Evolutionary conservation across 2,329 filamentous ascomycete genomes (phyloP), one percentile per base, ranked within the genome.

Genomic region (Colletotrichum karsti): DNA sequence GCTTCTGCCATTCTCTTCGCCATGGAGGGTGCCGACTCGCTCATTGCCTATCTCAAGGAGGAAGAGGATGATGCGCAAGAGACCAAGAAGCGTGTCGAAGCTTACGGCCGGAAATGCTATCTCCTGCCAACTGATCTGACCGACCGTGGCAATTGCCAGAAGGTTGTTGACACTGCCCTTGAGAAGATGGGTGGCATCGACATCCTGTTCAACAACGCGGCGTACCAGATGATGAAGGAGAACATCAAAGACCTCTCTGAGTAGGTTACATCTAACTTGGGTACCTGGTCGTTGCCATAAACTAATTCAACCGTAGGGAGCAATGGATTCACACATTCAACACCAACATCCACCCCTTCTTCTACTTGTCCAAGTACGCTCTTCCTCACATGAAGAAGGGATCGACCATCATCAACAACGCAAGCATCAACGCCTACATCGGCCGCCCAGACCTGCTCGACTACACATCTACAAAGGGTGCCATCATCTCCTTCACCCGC

Each of bases 241-340:
- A 88, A 92, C 71, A 95, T 95, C 77, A 82, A 84, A 46, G 91
- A 94, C 48, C 80, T 96, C 1, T 80, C 87, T 26, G 92, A 94
- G 87, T 90, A 80, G 76, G 87, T 81, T 1, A 18, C 22, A 4
- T 10, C 3, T 3, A 3, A 18, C n/a, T 24, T 10, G 2, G 44
- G 4, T 26, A 2, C 18, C 28, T 6, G 13, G 20, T 22, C 9
- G 4, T 18, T 53, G n/a, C n/a, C n/a, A n/a, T n/a, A 37, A 33
- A 22, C 26, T 67, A 30, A 37, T 50, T 26, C 44, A 20, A 39
- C 6, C 8, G 9, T 1, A 69, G 66, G 74, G 91, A 93, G 5
- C 93, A 96, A 81, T 96, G 92, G 93, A 74, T 91, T 57, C 84
- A 90, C 67, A 95, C 92, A 0, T 95, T 97, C 81, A 85, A 93